phyloP scores from a whole-genome alignment of 176 grass and related monocot genomes.

The sorghum (Sorghum bicolor) region DNA sequence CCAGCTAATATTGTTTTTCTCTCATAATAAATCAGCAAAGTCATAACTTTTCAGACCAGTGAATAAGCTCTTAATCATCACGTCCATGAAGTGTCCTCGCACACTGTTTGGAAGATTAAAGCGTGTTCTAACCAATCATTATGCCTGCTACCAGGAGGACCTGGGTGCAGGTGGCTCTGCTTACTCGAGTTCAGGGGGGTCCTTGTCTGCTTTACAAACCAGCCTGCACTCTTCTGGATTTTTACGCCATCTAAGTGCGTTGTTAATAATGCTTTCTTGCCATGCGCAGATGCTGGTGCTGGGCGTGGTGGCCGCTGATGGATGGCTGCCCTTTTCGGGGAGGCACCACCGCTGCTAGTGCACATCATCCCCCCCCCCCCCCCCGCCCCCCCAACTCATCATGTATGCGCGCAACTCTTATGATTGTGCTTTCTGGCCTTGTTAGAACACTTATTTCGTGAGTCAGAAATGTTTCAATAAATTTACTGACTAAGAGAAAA shows the following conservation, averaged over 20 bases:
- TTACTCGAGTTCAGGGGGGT: conserved; percentile 17
- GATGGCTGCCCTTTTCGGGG: conserved; percentile 8
- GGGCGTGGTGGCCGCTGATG: not conserved
- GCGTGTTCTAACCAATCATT: conserved; percentile 50
- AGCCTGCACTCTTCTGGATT: conserved; percentile 13
- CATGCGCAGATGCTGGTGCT: conserved; percentile 25
- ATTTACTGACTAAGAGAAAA: not conserved
- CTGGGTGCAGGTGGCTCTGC: conserved; percentile 33
- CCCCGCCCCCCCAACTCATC: too few relatives aligned
- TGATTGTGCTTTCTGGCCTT: not conserved
- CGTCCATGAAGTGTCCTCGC: conserved; percentile 26
- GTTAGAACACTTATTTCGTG: too few relatives aligned
- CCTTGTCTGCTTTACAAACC: not conserved
- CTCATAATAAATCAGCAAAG: too few relatives aligned
- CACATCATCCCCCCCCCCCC: too few relatives aligned
- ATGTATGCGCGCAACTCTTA: conserved; percentile 7
- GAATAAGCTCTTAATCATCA: too few relatives aligned
- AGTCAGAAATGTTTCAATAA: not conserved
- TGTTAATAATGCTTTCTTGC: conserved; percentile 31
- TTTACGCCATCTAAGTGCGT: conserved; percentile 44
- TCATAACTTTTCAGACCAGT: too few relatives aligned
- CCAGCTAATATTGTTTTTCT: too few relatives aligned
- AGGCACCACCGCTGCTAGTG: conserved; percentile 16
- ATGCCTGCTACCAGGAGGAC: conserved; percentile 19
- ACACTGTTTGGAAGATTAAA: conserved; percentile 43